These are phyloP conservation scores for Microbotryum violaceum DNA, from an alignment of 1,284 basidiomycete genomes.

Conservation along the genomic window DNA sequence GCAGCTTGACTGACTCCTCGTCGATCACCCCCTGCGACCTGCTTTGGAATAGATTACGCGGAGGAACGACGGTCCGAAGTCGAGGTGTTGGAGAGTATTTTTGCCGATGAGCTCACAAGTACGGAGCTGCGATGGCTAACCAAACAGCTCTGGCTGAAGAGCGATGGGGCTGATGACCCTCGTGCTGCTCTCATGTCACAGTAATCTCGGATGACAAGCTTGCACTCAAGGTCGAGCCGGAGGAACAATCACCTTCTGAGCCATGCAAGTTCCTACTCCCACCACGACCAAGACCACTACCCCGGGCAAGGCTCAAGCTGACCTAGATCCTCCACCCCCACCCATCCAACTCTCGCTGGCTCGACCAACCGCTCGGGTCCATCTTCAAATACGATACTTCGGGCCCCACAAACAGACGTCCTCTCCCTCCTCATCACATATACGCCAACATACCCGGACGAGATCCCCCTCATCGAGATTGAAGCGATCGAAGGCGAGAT, in stretches of 20 bases:
- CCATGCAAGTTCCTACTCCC: conserved; percentile 45
- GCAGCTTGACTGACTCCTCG: no score
- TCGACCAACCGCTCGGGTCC: conserved; percentile 2
- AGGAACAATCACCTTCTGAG: conserved; percentile 58
- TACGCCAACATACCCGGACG: conserved; percentile 63
- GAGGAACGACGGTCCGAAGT: conserved; percentile 22
- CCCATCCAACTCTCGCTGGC: neutral
- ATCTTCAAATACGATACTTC: neutral
- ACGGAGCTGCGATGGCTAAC: conserved; percentile 44
- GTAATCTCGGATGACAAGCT: conserved; percentile 75
- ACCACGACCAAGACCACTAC: no score
- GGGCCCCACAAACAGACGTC: conserved; percentile 54
- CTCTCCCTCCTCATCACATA: conserved; percentile 65
- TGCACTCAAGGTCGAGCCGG: conserved; percentile 79
- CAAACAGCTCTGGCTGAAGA: conserved; percentile 26
- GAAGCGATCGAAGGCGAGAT: conserved; percentile 58
- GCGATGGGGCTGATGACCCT: conserved; percentile 5
- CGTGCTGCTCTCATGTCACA: conserved; percentile 51
- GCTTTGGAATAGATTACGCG: conserved; percentile 22
- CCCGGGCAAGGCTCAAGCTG: neutral
- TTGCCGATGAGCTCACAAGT: conserved; percentile 88
- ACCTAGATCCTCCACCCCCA: neutral
- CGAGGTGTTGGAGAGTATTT: conserved; percentile 91
- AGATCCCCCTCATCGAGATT: conserved; percentile 65
- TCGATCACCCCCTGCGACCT: neutral